These are phyloP conservation scores for Mentha longifolia DNA, from an alignment of 257 asterid species.

Conservation along the genomic window DNA sequence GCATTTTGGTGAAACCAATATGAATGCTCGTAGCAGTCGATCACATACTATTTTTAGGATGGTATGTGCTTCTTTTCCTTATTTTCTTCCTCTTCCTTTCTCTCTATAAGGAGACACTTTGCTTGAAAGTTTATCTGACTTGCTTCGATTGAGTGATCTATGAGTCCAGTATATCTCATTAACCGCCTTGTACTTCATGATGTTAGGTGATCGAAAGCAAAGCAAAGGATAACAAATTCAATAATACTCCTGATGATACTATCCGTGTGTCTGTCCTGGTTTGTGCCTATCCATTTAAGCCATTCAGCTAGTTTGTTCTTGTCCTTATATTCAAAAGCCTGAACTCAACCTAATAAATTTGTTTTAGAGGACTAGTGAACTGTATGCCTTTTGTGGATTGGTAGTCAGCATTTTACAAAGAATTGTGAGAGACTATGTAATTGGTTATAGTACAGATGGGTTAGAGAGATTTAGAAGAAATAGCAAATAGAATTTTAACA, in stretches of 20 bases:
- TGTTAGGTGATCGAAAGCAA: slow-evolving; percentile 98
- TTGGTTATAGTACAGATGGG: background rate
- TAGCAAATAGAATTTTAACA: no score
- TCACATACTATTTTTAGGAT: slow-evolving; percentile 97
- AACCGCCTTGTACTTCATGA: slow-evolving; percentile 29
- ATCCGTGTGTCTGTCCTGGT: slow-evolving; percentile 98
- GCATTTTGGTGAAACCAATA: slow-evolving; percentile 98
- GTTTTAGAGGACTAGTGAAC: background rate
- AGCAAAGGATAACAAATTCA: slow-evolving; percentile 51
- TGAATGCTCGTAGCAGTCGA: slow-evolving; percentile 97
- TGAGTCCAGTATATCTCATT: slow-evolving; percentile 18
- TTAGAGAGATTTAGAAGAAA: background rate
- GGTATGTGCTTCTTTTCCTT: slow-evolving; percentile 51
- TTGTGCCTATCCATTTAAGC: slow-evolving; percentile 35
- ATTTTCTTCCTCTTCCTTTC: background rate
- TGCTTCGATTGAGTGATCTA: slow-evolving; percentile 25
- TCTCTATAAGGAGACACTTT: slow-evolving; percentile 25
- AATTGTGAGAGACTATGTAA: background rate
- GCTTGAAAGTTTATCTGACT: slow-evolving; percentile 23
- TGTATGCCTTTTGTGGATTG: background rate
- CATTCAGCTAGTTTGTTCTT: slow-evolving; percentile 6
- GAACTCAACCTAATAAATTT: background rate
- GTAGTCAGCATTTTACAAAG: background rate
- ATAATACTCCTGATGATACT: slow-evolving; percentile 63
- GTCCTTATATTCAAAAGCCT: slow-evolving; percentile 11